Base-by-base conservation (phyloP, 371 early-diverging fungal genomes). In the Mortierella sp. region DNA sequence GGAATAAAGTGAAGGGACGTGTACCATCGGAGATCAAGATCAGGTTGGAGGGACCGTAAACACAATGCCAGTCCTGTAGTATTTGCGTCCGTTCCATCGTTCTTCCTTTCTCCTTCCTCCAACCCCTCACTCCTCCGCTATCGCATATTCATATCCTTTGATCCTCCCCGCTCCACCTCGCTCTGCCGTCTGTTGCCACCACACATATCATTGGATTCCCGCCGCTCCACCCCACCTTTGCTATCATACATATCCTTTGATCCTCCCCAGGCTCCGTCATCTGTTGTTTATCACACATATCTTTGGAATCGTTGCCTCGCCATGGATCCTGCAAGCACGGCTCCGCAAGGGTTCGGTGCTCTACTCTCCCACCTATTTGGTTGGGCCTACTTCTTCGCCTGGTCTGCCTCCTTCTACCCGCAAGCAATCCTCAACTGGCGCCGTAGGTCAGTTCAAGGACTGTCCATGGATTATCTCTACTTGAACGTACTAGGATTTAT, bases 391-490 rank as follows among this genome's bases (percentile, higher is more conserved):
- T 91, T 92, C 72, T 53, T 82, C 7, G 91, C 93, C 8, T 94
- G 94, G 94, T 86, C 88, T 2, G 68, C 88, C 23, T 84, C 84
- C 70, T 93, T 93, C 67, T 94, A 92, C 61, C 92, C 93, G 9
- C 92, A 92, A 56, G 78, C 80, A 1, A 78, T 91, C 19, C 82
- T 90, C 47, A 93, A 93, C 80, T 88, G 73, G 76, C 73, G 62
- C 30, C 87, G 91, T 9, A 89, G 89, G 59, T 84, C 83, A 71
- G 96, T 96, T 0, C 86, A 90, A 52, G 96, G 97, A 1, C 81
- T 96, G 24, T 96, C 97, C 0, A 82, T 95, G 18, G 98, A 98
- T 78, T 98, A 95, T 82, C 64, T 95, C 4, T 85, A 86, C 62
- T 90, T 92, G 69, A 96, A 96, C 72, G 85, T 93, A 14, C 80